These are phyloP conservation scores for Tricholoma matsutake DNA, from an alignment of 768 basidiomycete genomes.

Conservation along the genomic window DNA sequence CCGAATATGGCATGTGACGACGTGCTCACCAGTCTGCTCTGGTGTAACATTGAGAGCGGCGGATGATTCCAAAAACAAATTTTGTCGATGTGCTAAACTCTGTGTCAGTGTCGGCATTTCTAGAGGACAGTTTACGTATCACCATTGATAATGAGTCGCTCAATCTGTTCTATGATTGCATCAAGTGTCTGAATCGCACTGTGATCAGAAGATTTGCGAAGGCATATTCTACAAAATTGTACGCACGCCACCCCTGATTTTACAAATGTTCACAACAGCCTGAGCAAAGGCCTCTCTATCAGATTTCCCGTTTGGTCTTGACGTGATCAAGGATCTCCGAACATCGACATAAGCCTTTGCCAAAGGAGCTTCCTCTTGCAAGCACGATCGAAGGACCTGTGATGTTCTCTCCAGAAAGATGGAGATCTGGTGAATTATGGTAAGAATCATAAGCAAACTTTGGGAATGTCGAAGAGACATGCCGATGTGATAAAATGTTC, in stretches of 20 bases:
- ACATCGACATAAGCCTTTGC: conserved; percentile 25
- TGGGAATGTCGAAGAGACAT: conserved; percentile 1
- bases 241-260: background rate
- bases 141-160: background rate
- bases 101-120: background rate
- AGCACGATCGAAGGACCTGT: conserved; percentile 12
- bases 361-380: conserved; percentile 17
- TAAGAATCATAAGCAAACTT: background rate
- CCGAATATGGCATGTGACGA: background rate
- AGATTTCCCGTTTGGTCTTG: background rate
- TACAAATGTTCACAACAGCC: conserved; percentile 9
- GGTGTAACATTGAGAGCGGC: background rate
- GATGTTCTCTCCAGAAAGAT: conserved; percentile 23
- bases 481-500: conserved; percentile 25
- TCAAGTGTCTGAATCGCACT: background rate
- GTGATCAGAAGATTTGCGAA: background rate
- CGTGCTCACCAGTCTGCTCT: conserved; percentile 11
- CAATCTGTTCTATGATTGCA: background rate
- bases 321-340: conserved; percentile 13
- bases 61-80: conserved; percentile 3
- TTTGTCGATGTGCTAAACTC: conserved; percentile 3
- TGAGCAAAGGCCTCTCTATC: conserved; percentile 2
- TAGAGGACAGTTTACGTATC: background rate
- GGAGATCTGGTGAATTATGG: conserved; percentile 15
- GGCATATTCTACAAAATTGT: background rate